phyloP scores from a whole-genome alignment of 2,329 filamentous ascomycete species.

The Ciborinia camelliae region DNA sequence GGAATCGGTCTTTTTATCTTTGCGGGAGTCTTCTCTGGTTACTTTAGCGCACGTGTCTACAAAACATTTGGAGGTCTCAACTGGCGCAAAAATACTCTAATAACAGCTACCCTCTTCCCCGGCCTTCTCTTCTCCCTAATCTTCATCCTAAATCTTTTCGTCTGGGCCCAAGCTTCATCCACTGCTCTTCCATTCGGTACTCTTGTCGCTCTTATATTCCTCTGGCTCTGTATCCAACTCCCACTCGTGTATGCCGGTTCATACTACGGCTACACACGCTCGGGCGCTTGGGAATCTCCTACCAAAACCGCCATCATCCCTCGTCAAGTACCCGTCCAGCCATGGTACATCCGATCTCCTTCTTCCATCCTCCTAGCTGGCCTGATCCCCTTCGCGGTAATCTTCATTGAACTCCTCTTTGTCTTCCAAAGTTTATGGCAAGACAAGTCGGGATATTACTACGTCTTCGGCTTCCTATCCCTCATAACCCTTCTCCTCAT shows the following conservation, averaged over 20 bases:
- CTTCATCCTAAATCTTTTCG: slow-evolving; percentile 81
- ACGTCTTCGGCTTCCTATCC: slow-evolving; percentile 82
- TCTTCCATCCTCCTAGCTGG: slow-evolving; percentile 69
- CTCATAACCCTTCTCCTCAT: slow-evolving; percentile 70
- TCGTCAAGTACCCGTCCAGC: slow-evolving; percentile 68
- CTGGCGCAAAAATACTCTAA: slow-evolving; percentile 71
- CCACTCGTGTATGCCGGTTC: slow-evolving; percentile 79
- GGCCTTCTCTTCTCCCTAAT: slow-evolving; percentile 71
- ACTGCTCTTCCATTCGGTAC: slow-evolving; percentile 84
- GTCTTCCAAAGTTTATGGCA: slow-evolving; percentile 86
- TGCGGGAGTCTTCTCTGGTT: slow-evolving; percentile 79
- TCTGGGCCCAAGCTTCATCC: slow-evolving; percentile 85
- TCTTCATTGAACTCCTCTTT: slow-evolving; percentile 84
- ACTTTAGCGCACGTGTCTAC: slow-evolving; percentile 81
- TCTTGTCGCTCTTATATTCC: slow-evolving; percentile 64
- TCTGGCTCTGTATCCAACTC: slow-evolving; percentile 84
- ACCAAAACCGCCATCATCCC: slow-evolving; percentile 70
- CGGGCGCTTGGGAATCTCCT: slow-evolving; percentile 73
- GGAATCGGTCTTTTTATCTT: slow-evolving; percentile 80
- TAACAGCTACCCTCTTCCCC: slow-evolving; percentile 76
- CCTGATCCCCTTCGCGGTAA: slow-evolving; percentile 77
- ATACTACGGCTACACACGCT: slow-evolving; percentile 69
- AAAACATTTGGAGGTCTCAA: slow-evolving; percentile 75
- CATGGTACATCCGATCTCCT: slow-evolving; percentile 68
- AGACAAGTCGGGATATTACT: slow-evolving; percentile 89